These are phyloP conservation scores for Iris pallida DNA, from an alignment of 116 monocot species.

Conservation along the genomic window DNA sequence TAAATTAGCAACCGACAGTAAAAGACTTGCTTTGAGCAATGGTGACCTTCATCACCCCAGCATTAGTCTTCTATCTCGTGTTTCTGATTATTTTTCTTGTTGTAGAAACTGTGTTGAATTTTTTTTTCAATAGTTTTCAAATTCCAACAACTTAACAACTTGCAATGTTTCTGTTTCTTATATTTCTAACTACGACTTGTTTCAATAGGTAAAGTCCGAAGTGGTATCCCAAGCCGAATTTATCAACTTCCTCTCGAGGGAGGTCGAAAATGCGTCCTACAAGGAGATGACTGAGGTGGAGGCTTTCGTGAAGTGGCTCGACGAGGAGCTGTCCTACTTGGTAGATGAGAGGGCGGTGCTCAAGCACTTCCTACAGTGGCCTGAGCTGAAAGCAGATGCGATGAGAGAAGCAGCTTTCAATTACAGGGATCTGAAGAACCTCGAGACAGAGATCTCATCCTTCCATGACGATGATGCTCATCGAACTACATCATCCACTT, in stretches of 20 bases:
- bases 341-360: slow-evolving; percentile 71
- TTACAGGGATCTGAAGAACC: slow-evolving; percentile 55
- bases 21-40: too few relatives aligned
- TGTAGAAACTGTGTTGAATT: too few relatives aligned
- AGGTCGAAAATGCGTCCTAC: slow-evolving; percentile 41
- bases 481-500: slow-evolving; percentile 11
- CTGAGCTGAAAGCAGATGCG: slow-evolving; percentile 61
- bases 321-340: slow-evolving; percentile 52
- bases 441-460: slow-evolving; percentile 39
- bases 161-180: too few relatives aligned
- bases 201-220: slow-evolving; percentile 60
- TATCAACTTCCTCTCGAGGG: slow-evolving; percentile 40
- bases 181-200: too few relatives aligned
- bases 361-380: slow-evolving; percentile 65
- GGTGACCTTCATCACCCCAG: too few relatives aligned
- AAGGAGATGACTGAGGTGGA: slow-evolving; percentile 50
- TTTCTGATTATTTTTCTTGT: too few relatives aligned
- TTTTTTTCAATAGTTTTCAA: too few relatives aligned
- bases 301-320: slow-evolving; percentile 66
- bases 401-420: slow-evolving; percentile 61
- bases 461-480: slow-evolving; percentile 38
- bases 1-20: too few relatives aligned
- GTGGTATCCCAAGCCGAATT: slow-evolving; percentile 60
- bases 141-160: too few relatives aligned
- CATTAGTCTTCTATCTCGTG: too few relatives aligned